phyloP scores from a whole-genome alignment of 2,329 filamentous ascomycete genomes.

The Penicillium janthinellum region DNA sequence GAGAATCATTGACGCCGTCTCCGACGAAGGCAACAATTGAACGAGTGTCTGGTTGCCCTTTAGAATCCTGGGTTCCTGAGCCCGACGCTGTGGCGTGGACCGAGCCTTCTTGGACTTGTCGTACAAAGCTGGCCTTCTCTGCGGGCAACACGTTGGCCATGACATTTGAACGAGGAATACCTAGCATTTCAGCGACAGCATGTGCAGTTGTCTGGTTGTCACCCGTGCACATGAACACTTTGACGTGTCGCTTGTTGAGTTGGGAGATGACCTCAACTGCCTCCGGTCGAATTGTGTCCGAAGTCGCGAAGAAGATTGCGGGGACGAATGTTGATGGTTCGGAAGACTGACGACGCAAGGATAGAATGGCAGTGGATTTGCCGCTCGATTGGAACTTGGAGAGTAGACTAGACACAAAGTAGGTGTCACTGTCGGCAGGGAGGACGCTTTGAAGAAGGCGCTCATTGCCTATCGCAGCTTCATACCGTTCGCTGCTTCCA shows the following conservation, averaged over 20 bases:
- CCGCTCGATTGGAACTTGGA: constrained; percentile 45
- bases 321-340: constrained; percentile 47
- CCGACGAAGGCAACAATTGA: constrained; percentile 79
- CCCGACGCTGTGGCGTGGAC: background rate
- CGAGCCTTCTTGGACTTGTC: constrained; percentile 36
- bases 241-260: constrained; percentile 66
- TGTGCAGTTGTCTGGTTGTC: constrained; percentile 84
- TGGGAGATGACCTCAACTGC: constrained; percentile 65
- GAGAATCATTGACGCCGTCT: constrained; percentile 84
- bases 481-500: constrained; percentile 35
- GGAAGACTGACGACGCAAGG: constrained; percentile 33
- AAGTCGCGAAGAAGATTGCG: constrained; percentile 70
- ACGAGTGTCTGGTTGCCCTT: constrained; percentile 33
- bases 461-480: constrained; percentile 62
- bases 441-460: constrained; percentile 46
- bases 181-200: constrained; percentile 74
- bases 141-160: constrained; percentile 85
- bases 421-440: constrained; percentile 36
- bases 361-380: constrained; percentile 50
- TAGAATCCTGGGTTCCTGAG: constrained; percentile 11
- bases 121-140: constrained; percentile 63
- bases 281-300: constrained; percentile 78
- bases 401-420: constrained; percentile 38
- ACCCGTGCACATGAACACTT: constrained; percentile 90
- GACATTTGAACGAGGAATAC: constrained; percentile 72